These are phyloP conservation scores for Zasmidium cellare DNA, from an alignment of 2,329 filamentous ascomycete species.

Conservation along the genomic window DNA sequence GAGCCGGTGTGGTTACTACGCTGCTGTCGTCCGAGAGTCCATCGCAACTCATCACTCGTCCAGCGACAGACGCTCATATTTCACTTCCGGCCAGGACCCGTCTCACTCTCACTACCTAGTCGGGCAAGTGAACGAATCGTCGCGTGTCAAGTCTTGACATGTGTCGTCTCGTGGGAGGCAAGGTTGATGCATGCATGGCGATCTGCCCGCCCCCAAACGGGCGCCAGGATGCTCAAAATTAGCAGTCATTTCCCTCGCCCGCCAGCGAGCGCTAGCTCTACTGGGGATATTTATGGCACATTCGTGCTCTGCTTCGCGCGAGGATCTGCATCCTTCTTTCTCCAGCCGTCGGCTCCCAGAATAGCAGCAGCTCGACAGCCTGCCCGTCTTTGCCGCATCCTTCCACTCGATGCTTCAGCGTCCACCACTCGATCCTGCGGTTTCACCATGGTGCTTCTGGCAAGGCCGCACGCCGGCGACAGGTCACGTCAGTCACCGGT, in stretches of 20 bases:
- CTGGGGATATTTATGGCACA: conserved; percentile 13
- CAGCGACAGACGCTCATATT: not conserved
- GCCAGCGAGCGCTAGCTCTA: not conserved
- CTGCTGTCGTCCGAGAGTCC: not conserved
- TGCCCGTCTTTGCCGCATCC: not conserved
- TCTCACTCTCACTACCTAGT: not conserved
- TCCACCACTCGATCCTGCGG: conserved; percentile 20
- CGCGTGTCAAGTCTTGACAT: not conserved
- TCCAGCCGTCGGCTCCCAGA: conserved; percentile 4
- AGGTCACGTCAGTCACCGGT: not conserved
- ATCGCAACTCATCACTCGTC: not conserved
- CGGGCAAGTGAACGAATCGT: not conserved
- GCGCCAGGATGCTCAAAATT: not conserved
- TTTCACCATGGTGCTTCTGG: conserved; percentile 11
- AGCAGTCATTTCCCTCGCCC: not conserved
- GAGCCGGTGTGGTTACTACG: not conserved
- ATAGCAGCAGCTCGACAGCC: conserved; percentile 10
- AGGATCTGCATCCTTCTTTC: too few relatives aligned
- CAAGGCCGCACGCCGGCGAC: conserved; percentile 7
- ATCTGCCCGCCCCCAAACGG: conserved; percentile 2
- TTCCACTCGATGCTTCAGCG: conserved; percentile 4
- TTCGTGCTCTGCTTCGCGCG: not conserved
- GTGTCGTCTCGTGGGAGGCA: conserved; percentile 8
- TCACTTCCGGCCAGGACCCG: not conserved
- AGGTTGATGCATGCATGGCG: conserved; percentile 11